Conservation (phyloP, 306 rosid genomes). For the Morella rubra region DNA sequence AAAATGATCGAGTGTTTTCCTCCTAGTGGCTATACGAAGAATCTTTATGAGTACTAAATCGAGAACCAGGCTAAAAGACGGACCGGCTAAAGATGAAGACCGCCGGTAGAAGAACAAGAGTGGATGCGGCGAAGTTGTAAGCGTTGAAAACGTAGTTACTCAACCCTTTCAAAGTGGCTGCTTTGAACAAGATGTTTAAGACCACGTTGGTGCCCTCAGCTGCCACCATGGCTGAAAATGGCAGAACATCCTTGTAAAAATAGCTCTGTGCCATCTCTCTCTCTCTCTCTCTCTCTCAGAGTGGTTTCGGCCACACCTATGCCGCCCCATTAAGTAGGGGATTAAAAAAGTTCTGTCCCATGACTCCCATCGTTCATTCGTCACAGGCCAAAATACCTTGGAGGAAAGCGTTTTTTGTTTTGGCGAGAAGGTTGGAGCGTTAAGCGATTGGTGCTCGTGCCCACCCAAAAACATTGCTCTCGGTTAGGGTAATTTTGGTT, state of each 20-base stretch:
- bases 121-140: conserved; percentile 45
- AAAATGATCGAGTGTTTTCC: too few relatives aligned
- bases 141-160: conserved; percentile 53
- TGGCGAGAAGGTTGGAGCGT: too few relatives aligned
- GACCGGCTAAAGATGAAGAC: conserved; percentile 52
- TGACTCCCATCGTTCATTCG: too few relatives aligned
- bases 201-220: conserved; percentile 52
- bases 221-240: conserved; percentile 47
- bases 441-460: too few relatives aligned
- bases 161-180: conserved; percentile 46
- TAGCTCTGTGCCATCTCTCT: conserved; percentile 24
- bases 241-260: conserved; percentile 41
- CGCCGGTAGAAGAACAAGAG: conserved; percentile 47
- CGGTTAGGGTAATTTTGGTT: too few relatives aligned
- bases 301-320: background rate
- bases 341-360: too few relatives aligned
- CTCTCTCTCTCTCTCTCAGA: conserved; percentile 1
- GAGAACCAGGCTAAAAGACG: background rate
- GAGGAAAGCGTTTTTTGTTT: too few relatives aligned
- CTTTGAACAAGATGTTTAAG: conserved; percentile 48
- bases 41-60: background rate
- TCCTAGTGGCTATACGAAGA: too few relatives aligned
- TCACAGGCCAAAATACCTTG: too few relatives aligned
- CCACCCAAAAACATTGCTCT: too few relatives aligned
- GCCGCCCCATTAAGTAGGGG: background rate